Percentiles rank a stretch among this genome's conserved stretches.
Conservation (phyloP, 129 eudicot genomes). For the Arctium minus region DNA sequence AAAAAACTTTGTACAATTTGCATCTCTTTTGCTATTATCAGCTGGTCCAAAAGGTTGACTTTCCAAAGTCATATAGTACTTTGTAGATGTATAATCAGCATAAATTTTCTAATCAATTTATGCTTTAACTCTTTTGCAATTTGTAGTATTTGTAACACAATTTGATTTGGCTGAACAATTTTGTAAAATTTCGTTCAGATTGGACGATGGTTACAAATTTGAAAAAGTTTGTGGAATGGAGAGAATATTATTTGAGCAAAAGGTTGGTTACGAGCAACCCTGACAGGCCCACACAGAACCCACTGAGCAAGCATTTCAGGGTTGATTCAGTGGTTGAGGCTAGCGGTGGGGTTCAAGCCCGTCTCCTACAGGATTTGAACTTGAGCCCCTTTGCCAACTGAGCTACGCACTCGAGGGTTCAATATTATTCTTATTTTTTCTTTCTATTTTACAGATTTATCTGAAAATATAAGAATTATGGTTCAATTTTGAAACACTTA, state of each 20-base stretch:
- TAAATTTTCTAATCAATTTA: constrained; percentile 7
- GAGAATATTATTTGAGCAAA: background rate
- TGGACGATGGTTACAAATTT: too few relatives aligned
- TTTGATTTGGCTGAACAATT: constrained; percentile 3
- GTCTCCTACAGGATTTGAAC: too few relatives aligned
- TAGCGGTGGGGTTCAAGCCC: too few relatives aligned
- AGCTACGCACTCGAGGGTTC: too few relatives aligned
- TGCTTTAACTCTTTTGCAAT: background rate
- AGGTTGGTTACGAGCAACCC: too few relatives aligned
- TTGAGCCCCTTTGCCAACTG: too few relatives aligned
- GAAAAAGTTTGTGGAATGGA: background rate
- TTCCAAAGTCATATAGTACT: constrained; percentile 12
- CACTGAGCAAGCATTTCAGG: too few relatives aligned
- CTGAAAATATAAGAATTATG: background rate
- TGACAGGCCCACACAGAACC: too few relatives aligned
- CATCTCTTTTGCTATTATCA: background rate
- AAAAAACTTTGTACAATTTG: background rate
- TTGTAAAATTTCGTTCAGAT: background rate
- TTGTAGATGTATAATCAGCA: constrained; percentile 1
- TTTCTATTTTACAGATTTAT: background rate
- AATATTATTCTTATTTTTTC: background rate
- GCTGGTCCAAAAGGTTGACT: constrained; percentile 15
- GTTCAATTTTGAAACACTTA: constrained; percentile 32
- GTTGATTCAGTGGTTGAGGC: too few relatives aligned
- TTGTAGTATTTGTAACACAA: background rate